Conservation (phyloP, 176 grass and related monocot species). For the Saccharum officinarum region DNA sequence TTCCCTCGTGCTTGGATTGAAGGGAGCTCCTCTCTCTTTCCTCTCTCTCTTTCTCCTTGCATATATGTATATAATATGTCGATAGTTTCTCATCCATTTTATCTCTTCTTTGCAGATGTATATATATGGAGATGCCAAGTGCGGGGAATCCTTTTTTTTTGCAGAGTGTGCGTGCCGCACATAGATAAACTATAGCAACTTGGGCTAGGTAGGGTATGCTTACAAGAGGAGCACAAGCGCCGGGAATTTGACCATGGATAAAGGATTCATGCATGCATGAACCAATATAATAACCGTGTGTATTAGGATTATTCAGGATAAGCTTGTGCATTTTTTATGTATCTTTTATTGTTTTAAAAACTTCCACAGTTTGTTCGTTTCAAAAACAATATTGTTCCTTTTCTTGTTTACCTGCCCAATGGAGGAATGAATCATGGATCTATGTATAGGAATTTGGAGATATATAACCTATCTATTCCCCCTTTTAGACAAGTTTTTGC, state of each 20-base stretch:
- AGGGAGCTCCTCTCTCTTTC: conserved; percentile 94
- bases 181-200: too few relatives aligned
- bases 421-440: neutral
- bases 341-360: neutral
- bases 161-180: too few relatives aligned
- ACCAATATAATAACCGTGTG: neutral
- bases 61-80: neutral
- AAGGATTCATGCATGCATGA: neutral
- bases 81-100: neutral
- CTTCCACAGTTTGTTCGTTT: neutral
- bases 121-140: neutral
- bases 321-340: neutral
- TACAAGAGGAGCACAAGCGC: too few relatives aligned
- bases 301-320: neutral
- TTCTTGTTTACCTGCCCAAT: neutral
- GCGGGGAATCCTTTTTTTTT: neutral
- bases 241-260: neutral
- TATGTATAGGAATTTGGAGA: neutral
- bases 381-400: too few relatives aligned
- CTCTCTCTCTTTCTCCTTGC: neutral
- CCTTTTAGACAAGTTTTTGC: neutral
- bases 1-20: conserved; percentile 89
- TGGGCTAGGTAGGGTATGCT: too few relatives aligned
- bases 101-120: neutral
- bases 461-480: neutral